Evolutionary conservation across 306 rosid species (phyloP).

Genomic region (Dryas drummondii): DNA sequence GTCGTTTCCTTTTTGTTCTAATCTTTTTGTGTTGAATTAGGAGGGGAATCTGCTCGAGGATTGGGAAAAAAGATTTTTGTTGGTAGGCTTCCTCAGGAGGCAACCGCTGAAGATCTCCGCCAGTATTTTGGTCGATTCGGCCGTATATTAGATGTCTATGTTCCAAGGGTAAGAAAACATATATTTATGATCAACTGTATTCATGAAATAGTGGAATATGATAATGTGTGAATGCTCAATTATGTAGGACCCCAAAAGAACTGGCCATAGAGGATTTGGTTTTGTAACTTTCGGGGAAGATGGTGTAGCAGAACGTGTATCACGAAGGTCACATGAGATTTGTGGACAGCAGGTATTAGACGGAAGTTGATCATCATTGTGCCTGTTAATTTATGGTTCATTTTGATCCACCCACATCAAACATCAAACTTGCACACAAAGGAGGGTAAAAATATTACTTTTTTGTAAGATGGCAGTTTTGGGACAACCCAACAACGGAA

Average conservation of each 20-base stretch:
- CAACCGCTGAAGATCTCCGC: constrained; percentile 83
- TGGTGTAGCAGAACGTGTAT: constrained; percentile 90
- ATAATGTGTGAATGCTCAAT: constrained; percentile 4
- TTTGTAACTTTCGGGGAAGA: constrained; percentile 94
- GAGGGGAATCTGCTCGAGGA: constrained; percentile 76
- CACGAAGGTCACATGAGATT: constrained; percentile 88
- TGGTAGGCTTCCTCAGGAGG: constrained; percentile 89
- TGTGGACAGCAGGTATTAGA: constrained; percentile 82
- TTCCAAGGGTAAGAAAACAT: constrained; percentile 69
- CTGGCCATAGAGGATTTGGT: constrained; percentile 96
- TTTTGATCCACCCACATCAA: neutral
- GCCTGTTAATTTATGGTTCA: neutral
- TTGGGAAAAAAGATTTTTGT: constrained; percentile 79
- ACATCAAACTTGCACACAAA: neutral
- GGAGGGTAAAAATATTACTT: neutral
- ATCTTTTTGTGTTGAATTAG: constrained; percentile 37
- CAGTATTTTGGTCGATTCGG: constrained; percentile 94
- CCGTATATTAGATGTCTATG: constrained; percentile 79
- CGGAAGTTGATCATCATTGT: constrained; percentile 1
- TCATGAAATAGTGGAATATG: constrained; percentile 16
- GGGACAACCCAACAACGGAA: neutral
- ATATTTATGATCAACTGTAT: neutral
- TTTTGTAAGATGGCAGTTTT: neutral
- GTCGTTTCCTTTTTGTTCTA: neutral
- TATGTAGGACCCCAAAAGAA: constrained; percentile 78